Conservation (phyloP, 1,284 basidiomycete species). For the Trametes pubescens region DNA sequence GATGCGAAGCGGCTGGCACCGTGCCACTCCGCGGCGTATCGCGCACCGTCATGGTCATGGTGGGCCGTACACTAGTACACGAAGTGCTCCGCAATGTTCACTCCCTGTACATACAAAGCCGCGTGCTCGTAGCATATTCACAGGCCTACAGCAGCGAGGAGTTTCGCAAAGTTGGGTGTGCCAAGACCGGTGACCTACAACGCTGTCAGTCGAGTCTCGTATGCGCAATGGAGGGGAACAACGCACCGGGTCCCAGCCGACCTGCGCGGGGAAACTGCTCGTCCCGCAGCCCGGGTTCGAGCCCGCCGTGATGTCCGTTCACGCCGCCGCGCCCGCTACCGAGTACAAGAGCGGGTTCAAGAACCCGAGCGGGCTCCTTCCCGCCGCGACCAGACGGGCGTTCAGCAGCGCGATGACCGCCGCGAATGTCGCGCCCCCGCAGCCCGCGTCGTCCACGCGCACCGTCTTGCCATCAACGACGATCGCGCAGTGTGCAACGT, state of each 20-base stretch:
- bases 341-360: slow-evolving; percentile 56
- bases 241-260: slow-evolving; percentile 46
- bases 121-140: neutral
- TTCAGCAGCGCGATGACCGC: slow-evolving; percentile 63
- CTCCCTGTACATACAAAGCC: neutral
- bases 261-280: slow-evolving; percentile 44
- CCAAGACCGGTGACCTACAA: slow-evolving; percentile 40
- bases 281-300: slow-evolving; percentile 45
- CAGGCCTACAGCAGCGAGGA: slow-evolving; percentile 21
- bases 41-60: slow-evolving; percentile 30
- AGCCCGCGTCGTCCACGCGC: slow-evolving; percentile 58
- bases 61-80: no score
- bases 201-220: neutral
- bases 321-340: slow-evolving; percentile 37
- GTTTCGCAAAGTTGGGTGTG: slow-evolving; percentile 41
- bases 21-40: neutral
- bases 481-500: slow-evolving; percentile 43
- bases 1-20: slow-evolving; percentile 8
- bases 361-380: slow-evolving; percentile 57
- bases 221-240: neutral
- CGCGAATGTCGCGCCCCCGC: slow-evolving; percentile 60
- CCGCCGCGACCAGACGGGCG: slow-evolving; percentile 53
- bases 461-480: slow-evolving; percentile 43
- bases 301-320: slow-evolving; percentile 52
- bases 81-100: no score